Evolutionary conservation across 805 yeast genomes (phyloP).

Genomic region (Barnettozyma wickerhamii): DNA sequence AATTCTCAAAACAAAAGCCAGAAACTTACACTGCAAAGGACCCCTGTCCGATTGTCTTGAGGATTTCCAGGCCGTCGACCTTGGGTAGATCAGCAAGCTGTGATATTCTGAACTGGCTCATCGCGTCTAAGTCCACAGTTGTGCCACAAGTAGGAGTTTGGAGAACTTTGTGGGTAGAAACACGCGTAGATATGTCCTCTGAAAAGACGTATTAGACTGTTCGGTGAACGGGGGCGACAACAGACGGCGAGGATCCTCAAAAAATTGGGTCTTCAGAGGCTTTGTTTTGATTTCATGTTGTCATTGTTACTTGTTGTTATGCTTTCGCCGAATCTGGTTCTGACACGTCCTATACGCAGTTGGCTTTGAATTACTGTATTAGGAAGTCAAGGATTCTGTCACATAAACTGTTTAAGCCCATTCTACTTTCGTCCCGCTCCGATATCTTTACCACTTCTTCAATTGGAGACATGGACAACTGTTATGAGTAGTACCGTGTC

Average conservation of each 20-base stretch:
- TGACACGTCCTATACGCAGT: not conserved
- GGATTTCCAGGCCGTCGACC: conserved; percentile 42
- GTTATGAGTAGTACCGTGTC: conserved; percentile 1
- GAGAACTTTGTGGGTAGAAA: too few species aligned
- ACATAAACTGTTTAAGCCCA: too few species aligned
- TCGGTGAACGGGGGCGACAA: too few species aligned
- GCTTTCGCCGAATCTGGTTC: conserved; percentile 2
- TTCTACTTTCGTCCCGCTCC: too few species aligned
- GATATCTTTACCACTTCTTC: conserved; percentile 4
- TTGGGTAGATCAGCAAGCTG: conserved; percentile 46
- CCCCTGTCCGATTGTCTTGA: conserved; percentile 60
- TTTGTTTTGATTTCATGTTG: conserved; percentile 1
- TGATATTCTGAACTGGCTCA: conserved; percentile 39
- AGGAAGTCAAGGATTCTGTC: not conserved
- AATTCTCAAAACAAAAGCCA: not conserved
- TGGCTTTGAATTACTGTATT: not conserved
- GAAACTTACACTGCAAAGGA: conserved; percentile 52
- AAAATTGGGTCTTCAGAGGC: too few species aligned
- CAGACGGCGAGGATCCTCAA: too few species aligned
- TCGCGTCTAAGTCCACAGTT: too few species aligned
- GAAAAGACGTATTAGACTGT: too few species aligned
- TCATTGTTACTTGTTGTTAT: conserved; percentile 10
- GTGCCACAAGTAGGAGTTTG: too few species aligned
- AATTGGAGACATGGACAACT: conserved; percentile 6
- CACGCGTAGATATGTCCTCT: too few species aligned